Conservation (phyloP, 78 protist genomes). For the Dictyostelium firmibasis region DNA sequence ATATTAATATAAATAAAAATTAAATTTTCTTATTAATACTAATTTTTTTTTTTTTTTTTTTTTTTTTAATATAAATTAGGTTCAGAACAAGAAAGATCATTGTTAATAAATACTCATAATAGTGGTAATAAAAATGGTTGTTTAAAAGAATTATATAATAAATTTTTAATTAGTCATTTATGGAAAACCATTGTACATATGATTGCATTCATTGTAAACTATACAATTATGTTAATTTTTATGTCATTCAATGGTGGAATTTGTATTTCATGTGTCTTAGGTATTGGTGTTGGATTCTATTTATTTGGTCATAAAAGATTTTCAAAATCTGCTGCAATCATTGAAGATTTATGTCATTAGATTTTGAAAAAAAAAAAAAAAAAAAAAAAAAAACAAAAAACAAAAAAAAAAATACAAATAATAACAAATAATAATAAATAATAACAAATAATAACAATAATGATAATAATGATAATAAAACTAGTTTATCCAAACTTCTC, state of each 20-base stretch:
- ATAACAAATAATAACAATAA: not conserved
- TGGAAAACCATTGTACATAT: slow-evolving; percentile 32
- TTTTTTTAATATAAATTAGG: no score
- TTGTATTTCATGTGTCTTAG: slow-evolving; percentile 27
- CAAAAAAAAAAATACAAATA: not conserved
- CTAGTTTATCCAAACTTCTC: not conserved
- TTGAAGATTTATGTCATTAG: slow-evolving; percentile 28
- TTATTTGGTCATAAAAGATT: slow-evolving; percentile 31
- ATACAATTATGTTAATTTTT: slow-evolving; percentile 34
- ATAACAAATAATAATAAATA: no score
- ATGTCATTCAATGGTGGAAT: slow-evolving; percentile 69
- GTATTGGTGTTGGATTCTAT: slow-evolving; percentile 43
- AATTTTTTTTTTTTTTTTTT: not conserved
- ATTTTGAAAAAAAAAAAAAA: not conserved
- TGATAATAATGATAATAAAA: not conserved
- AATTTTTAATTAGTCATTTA: not conserved
- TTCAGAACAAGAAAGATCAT: not conserved
- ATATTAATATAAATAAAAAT: no score
- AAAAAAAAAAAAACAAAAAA: not conserved
- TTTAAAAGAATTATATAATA: not conserved
- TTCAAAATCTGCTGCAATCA: not conserved
- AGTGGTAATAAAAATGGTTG: not conserved
- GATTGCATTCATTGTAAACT: slow-evolving; percentile 16
- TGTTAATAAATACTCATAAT: not conserved
- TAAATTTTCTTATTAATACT: no score